A percentile compares a stretch with the other conserved stretches of the same genome.
phyloP scores from a whole-genome alignment of 305 asterid species.

The Petunia hybrid region DNA sequence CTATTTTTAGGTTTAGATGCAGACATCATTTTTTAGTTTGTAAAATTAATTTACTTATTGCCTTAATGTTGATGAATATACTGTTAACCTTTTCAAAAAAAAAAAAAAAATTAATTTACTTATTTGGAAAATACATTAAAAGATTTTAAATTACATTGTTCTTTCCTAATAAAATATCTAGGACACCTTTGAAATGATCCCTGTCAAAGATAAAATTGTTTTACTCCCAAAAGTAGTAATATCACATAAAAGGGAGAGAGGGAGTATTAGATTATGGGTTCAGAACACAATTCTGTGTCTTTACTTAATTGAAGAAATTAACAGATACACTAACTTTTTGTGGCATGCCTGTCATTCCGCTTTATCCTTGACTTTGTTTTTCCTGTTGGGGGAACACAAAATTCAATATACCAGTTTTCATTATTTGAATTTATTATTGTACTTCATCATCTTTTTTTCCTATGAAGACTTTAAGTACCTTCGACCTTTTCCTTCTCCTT shows the following conservation, averaged over 20 bases:
- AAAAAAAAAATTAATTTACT: conserved; percentile 11
- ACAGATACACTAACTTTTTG: background rate
- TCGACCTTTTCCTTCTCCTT: conserved; percentile 26
- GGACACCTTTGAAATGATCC: conserved; percentile 1
- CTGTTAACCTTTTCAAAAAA: too few species aligned
- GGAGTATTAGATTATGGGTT: conserved; percentile 20
- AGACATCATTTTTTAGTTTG: background rate
- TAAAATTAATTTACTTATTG: conserved; percentile 12
- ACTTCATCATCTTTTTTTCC: conserved; percentile 14
- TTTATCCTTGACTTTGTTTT: conserved; percentile 19
- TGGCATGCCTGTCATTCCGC: conserved; percentile 8
- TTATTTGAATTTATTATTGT: background rate
- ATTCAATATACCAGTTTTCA: background rate
- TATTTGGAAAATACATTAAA: background rate
- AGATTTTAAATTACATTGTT: background rate
- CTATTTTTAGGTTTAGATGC: conserved; percentile 2
- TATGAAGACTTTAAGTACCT: background rate
- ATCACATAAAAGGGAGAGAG: conserved; percentile 1
- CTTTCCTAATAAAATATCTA: background rate
- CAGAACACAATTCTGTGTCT: background rate
- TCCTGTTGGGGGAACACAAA: background rate
- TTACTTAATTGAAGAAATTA: conserved; percentile 20
- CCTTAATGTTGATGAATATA: too few species aligned
- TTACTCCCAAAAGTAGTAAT: background rate
- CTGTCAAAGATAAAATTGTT: background rate